Conservation (phyloP, 1,284 basidiomycete species). For the Agroathelia rolfsii region DNA sequence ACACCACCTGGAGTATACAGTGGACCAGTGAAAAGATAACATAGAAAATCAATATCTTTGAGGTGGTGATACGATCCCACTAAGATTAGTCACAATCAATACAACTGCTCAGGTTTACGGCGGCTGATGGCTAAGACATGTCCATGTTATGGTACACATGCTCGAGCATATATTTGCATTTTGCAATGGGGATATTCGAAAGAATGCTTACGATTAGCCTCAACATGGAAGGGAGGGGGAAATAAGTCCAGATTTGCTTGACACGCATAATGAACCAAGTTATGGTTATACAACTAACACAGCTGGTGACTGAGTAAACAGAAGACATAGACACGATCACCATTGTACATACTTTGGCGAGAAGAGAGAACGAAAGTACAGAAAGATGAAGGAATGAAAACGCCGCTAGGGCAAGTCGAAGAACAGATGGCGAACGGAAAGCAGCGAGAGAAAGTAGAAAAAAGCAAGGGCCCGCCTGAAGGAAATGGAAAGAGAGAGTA, state of each 20-base stretch:
- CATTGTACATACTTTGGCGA: slow-evolving; percentile 4
- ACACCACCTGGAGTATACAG: slow-evolving; percentile 55
- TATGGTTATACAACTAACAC: no score
- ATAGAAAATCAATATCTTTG: slow-evolving; percentile 54
- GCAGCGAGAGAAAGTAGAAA: slow-evolving; percentile 14
- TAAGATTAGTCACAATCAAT: slow-evolving; percentile 19
- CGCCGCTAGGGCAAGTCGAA: slow-evolving; percentile 38
- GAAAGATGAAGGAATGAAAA: slow-evolving; percentile 22
- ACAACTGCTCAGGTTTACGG: slow-evolving; percentile 8
- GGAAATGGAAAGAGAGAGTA: slow-evolving; percentile 8
- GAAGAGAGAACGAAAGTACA: slow-evolving; percentile 12
- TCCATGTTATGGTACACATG: slow-evolving; percentile 21
- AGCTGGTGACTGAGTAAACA: no score
- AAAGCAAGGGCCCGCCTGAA: slow-evolving; percentile 7
- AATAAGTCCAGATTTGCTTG: slow-evolving; percentile 29
- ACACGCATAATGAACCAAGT: slow-evolving; percentile 41
- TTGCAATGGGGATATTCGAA: no score
- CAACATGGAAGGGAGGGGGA: slow-evolving; percentile 32
- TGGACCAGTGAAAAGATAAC: slow-evolving; percentile 58
- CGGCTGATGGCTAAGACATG: slow-evolving; percentile 1
- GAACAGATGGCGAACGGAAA: slow-evolving; percentile 16
- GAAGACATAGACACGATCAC: neutral
- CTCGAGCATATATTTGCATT: slow-evolving; percentile 20
- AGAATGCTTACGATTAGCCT: slow-evolving; percentile 51
- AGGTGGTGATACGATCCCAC: slow-evolving; percentile 65